These are phyloP conservation scores for Gastrolobium bilobum DNA, from an alignment of 306 rosid species.

Conservation along the genomic window DNA sequence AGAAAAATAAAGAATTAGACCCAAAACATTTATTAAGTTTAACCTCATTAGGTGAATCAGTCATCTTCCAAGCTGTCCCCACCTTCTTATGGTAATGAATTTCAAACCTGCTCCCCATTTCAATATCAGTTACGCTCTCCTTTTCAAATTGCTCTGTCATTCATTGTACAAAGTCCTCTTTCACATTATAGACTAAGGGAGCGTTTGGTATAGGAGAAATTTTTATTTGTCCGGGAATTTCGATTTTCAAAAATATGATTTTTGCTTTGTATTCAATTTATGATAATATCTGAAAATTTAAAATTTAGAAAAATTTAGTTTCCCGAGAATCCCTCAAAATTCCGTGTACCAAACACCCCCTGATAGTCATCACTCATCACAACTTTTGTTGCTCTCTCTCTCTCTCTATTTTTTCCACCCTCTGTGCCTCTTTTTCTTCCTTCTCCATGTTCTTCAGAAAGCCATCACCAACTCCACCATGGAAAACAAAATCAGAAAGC, in stretches of 20 bases:
- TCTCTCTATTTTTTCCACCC: background rate
- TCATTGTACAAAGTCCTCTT: slow-evolving; percentile 8
- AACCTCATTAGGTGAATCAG: too few relatives aligned
- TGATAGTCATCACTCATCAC: background rate
- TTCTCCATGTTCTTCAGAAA: slow-evolving; percentile 66
- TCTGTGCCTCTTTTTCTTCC: background rate
- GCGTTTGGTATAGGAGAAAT: too few relatives aligned
- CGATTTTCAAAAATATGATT: too few relatives aligned
- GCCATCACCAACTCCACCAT: slow-evolving; percentile 53
- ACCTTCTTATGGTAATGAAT: background rate
- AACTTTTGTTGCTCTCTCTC: background rate
- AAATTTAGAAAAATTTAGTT: too few relatives aligned
- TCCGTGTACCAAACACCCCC: too few relatives aligned
- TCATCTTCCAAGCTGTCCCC: too few relatives aligned
- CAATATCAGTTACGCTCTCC: background rate
- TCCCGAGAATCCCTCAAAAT: too few relatives aligned
- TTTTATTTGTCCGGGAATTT: too few relatives aligned
- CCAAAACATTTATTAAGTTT: too few relatives aligned
- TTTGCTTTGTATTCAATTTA: too few relatives aligned
- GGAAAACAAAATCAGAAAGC: slow-evolving; percentile 44
- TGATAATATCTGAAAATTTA: too few relatives aligned
- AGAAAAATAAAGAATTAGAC: too few relatives aligned
- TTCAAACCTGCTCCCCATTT: background rate
- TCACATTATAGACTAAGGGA: background rate
- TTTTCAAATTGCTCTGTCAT: background rate